Conservation (phyloP, 176 grass and related monocot genomes). For the Olyra latifolia region DNA sequence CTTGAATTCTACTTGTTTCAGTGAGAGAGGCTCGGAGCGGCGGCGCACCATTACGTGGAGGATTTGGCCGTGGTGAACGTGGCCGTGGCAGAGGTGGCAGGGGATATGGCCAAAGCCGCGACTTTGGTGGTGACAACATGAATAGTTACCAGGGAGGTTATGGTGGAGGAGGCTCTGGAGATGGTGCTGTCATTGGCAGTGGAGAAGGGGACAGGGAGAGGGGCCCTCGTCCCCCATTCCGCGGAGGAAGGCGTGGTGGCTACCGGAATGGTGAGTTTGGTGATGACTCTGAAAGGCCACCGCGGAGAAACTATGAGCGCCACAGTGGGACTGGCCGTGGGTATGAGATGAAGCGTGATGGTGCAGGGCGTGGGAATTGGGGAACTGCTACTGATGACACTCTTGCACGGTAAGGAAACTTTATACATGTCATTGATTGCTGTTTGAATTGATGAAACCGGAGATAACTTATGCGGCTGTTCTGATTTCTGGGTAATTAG, state of each 20-base stretch:
- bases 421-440: not conserved
- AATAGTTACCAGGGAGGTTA: conserved; percentile 59
- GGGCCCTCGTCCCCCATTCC: conserved; percentile 46
- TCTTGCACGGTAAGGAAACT: conserved; percentile 53
- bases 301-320: conserved; percentile 67
- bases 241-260: conserved; percentile 59
- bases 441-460: not conserved
- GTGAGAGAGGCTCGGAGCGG: conserved; percentile 46
- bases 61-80: conserved; percentile 62
- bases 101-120: conserved; percentile 51
- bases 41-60: conserved; percentile 47
- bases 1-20: conserved; percentile 35
- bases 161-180: conserved; percentile 31
- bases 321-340: conserved; percentile 77
- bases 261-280: conserved; percentile 55
- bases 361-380: conserved; percentile 82
- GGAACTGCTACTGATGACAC: conserved; percentile 57
- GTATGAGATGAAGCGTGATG: conserved; percentile 73
- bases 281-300: conserved; percentile 53
- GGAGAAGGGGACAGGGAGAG: conserved; percentile 55
- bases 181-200: conserved; percentile 26
- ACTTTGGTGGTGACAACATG: conserved; percentile 43
- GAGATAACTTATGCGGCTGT: conserved; percentile 7
- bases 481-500: conserved; percentile 24
- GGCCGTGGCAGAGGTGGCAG: conserved; percentile 58